Percentiles rank a stretch among this genome's conserved stretches.
These are phyloP conservation scores for Phytophthora aleatoria DNA, from an alignment of 352 stramenopile genomes.

Conservation along the genomic window DNA sequence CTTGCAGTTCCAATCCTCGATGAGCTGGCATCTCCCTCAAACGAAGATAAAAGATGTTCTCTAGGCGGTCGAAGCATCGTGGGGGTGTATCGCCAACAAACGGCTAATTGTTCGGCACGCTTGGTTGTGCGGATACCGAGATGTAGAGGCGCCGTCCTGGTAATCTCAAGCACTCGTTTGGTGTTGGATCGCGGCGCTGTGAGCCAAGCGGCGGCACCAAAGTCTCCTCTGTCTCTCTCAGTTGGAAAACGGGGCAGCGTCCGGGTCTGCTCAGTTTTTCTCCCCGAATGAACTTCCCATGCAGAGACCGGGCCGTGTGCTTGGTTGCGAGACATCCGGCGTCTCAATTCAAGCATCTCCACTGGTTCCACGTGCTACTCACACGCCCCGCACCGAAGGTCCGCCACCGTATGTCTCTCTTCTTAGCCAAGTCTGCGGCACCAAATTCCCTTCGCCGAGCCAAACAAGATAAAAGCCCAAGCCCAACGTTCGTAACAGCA, in stretches of 20 bases:
- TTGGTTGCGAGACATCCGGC: conserved; percentile 35
- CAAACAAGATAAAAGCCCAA: conserved; percentile 18
- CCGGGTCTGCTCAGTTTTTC: conserved; percentile 28
- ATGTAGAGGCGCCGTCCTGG: conserved; percentile 36
- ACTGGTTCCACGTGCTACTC: conserved; percentile 36
- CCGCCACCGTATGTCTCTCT: conserved; percentile 33
- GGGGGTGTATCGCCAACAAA: not conserved
- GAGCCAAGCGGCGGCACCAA: conserved; percentile 33
- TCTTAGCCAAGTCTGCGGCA: conserved; percentile 37
- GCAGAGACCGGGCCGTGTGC: conserved; percentile 18
- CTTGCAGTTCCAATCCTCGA: conserved; percentile 15
- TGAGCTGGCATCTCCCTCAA: conserved; percentile 13
- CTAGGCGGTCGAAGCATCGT: not conserved
- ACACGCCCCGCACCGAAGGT: conserved; percentile 27
- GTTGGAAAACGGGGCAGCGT: conserved; percentile 20
- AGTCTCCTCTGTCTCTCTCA: conserved; percentile 30
- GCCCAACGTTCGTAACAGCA: conserved; percentile 22
- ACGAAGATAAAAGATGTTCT: conserved; percentile 2
- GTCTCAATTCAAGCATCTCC: conserved; percentile 36
- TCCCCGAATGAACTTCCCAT: conserved; percentile 34
- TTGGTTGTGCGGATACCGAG: conserved; percentile 1
- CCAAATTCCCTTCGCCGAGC: conserved; percentile 17
- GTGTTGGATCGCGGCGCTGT: conserved; percentile 27
- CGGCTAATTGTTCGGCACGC: conserved; percentile 8
- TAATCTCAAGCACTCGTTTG: conserved; percentile 33